phyloP scores from a whole-genome alignment of 768 basidiomycete species.

The Boletus reticulatus region DNA sequence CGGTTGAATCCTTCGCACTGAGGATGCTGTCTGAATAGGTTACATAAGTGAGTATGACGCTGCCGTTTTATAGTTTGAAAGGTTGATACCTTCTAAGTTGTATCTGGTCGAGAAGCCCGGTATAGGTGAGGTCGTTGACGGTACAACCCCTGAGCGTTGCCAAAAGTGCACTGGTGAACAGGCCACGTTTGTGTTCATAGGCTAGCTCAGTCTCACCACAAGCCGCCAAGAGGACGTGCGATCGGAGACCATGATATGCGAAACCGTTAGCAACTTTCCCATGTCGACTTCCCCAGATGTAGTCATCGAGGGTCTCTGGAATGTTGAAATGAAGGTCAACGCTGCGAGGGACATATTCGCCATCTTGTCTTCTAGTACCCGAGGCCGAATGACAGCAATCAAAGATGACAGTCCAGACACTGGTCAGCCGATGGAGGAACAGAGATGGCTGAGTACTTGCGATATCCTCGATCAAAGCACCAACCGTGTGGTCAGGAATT shows the following conservation, averaged over 20 bases:
- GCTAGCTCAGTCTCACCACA: slow-evolving; percentile 40
- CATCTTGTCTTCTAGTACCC: slow-evolving; percentile 26
- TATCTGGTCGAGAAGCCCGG: slow-evolving; percentile 13
- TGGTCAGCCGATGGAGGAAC: not conserved
- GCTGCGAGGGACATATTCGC: slow-evolving; percentile 6
- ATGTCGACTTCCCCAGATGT: slow-evolving; percentile 20
- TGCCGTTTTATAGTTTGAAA: slow-evolving; percentile 1
- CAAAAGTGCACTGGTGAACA: slow-evolving; percentile 27
- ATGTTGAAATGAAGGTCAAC: slow-evolving; percentile 2
- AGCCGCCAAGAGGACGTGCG: slow-evolving; percentile 44
- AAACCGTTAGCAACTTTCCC: slow-evolving; percentile 11
- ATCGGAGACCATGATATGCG: slow-evolving; percentile 28
- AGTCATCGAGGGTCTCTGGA: slow-evolving; percentile 23
- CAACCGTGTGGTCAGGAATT: slow-evolving; percentile 46
- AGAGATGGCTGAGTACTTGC: slow-evolving; percentile 24
- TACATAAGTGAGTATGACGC: not conserved
- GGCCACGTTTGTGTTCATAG: slow-evolving; percentile 20
- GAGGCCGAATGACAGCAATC: slow-evolving; percentile 47
- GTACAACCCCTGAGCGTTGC: slow-evolving; percentile 1
- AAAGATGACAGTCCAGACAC: slow-evolving; percentile 40
- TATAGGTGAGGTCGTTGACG: slow-evolving; percentile 23
- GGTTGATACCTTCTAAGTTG: slow-evolving; percentile 3
- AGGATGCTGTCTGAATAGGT: slow-evolving; percentile 23
- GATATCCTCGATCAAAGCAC: slow-evolving; percentile 35
- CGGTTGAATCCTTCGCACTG: slow-evolving; percentile 27